These are phyloP conservation scores for Diutina mesorugosa DNA, from an alignment of 1,139 yeast species.

Conservation along the genomic window DNA sequence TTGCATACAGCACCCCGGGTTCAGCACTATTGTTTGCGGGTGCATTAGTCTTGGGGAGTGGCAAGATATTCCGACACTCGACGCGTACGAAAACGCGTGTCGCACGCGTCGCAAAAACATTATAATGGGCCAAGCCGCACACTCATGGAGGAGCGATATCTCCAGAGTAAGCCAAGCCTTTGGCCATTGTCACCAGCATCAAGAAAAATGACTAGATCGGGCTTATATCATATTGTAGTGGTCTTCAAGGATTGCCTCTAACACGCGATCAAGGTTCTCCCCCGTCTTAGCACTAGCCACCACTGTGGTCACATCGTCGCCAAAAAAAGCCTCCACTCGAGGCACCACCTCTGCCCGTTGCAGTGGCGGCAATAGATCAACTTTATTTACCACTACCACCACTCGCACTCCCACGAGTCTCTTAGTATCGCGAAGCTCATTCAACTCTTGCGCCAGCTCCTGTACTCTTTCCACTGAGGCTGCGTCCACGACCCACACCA, in stretches of 20 bases:
- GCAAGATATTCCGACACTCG: too few relatives aligned
- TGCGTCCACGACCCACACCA: slow-evolving; percentile 90
- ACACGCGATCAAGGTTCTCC: background rate
- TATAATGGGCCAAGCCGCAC: too few relatives aligned
- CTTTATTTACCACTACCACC: slow-evolving; percentile 43
- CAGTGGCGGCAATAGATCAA: slow-evolving; percentile 25
- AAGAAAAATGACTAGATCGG: too few relatives aligned
- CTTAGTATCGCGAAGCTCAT: slow-evolving; percentile 51
- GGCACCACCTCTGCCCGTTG: slow-evolving; percentile 6
- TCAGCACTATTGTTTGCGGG: too few relatives aligned
- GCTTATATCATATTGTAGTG: background rate
- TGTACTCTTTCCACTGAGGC: slow-evolving; percentile 44
- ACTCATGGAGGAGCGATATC: too few relatives aligned
- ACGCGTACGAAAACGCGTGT: too few relatives aligned
- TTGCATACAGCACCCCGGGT: too few relatives aligned
- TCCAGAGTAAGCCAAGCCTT: too few relatives aligned
- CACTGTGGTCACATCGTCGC: background rate
- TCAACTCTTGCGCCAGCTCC: slow-evolving; percentile 56
- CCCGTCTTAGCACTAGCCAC: background rate
- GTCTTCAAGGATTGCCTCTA: background rate
- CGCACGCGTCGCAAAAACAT: too few relatives aligned
- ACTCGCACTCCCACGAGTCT: slow-evolving; percentile 56
- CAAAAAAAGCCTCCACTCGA: background rate
- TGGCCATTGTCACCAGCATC: too few relatives aligned
- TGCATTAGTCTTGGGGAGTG: too few relatives aligned